Base-by-base conservation (phyloP, 192 early-diverging fungal genomes). In the Dissophora globulifera region DNA sequence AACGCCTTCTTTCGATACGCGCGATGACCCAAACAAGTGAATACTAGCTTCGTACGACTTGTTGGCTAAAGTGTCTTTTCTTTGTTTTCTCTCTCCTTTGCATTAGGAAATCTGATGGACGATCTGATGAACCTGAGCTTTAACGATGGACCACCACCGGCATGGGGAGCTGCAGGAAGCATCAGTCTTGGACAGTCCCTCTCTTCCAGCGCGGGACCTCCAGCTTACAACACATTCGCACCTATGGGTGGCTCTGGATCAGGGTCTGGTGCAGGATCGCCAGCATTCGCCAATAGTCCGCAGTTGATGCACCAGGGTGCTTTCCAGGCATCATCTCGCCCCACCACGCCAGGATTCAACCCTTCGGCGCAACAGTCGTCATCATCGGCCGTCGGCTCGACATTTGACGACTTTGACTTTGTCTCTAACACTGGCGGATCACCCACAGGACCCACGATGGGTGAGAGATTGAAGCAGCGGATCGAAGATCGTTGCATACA, bases 101-200 rank as follows among this genome's bases (percentile, higher is more conserved):
- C 2, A 3, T 3, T 38, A 46, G 79, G 79, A 5, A 74, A 66
- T 27, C 41, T 80, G 38, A 74, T 80, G 69, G 79, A 80, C 41
- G 79, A 80, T 48, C 30, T 80, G 19, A 65, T 80, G 69, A 72
- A 52, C 19, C 79, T 80, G 43, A 74, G 49, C 46, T 80, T 80
- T 35, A 72, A 72, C 17, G 79, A 80, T 20, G 62, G 65, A 30
- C 67, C 67, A 48, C 55, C 64, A 38, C 67, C 67, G 42, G 69
- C 63, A 8, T 80, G 69, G 69, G 79, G 64, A 17, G 70, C 65
- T 27, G 64, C 63, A 53, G 79, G 79, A 53, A 80, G 79, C 29
- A 80, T 80, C 48, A 64, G 45, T 40, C 61, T 78, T 22, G 69
- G 63, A 15, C 65, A 32, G 31, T 41, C 48, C 3, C 43, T 22